A percentile compares a stretch with the other conserved stretches of the same genome.
phyloP scores from a whole-genome alignment of 2,329 filamentous ascomycete species.

The Fusarium liriodendri region DNA sequence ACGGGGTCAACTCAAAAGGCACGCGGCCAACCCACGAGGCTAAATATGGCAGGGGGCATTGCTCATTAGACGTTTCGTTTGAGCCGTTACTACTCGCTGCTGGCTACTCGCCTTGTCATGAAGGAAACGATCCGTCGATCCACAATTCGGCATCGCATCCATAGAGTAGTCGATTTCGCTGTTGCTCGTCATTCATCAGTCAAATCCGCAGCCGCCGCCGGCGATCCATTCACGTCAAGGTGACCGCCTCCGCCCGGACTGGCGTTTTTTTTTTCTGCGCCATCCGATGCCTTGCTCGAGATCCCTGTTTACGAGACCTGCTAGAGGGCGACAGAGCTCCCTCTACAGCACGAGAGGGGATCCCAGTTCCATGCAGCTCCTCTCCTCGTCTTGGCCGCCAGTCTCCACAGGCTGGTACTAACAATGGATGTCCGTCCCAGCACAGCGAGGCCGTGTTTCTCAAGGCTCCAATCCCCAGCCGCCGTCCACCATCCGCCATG shows the following conservation, averaged over 20 bases:
- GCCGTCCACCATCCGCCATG: slow-evolving; percentile 36
- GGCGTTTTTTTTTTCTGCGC: slow-evolving; percentile 22
- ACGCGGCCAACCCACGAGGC: slow-evolving; percentile 45
- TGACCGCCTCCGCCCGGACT: slow-evolving; percentile 31
- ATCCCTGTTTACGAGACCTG: slow-evolving; percentile 21
- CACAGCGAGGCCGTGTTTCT: slow-evolving; percentile 32
- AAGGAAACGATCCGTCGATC: slow-evolving; percentile 15
- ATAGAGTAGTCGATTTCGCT: slow-evolving; percentile 20
- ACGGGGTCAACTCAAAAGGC: slow-evolving; percentile 36
- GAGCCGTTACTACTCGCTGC: slow-evolving; percentile 31
- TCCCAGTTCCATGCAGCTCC: slow-evolving; percentile 40
- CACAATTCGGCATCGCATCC: slow-evolving; percentile 31
- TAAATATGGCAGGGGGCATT: slow-evolving; percentile 43
- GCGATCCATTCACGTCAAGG: slow-evolving; percentile 36
- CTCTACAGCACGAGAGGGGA: slow-evolving; percentile 20
- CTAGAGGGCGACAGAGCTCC: slow-evolving; percentile 3
- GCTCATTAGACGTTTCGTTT: slow-evolving; percentile 33
- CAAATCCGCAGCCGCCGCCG: slow-evolving; percentile 30
- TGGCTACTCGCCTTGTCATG: slow-evolving; percentile 20
- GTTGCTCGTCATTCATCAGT: slow-evolving; percentile 28
- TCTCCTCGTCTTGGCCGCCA: slow-evolving; percentile 32
- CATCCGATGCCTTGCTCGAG: slow-evolving; percentile 16
- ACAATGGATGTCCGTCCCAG: slow-evolving; percentile 5
- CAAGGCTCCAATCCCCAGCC: slow-evolving; percentile 40
- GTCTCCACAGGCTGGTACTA: slow-evolving; percentile 31